phyloP scores from a whole-genome alignment of 2,329 filamentous ascomycete genomes.

The Scedosporium apiospermum region DNA sequence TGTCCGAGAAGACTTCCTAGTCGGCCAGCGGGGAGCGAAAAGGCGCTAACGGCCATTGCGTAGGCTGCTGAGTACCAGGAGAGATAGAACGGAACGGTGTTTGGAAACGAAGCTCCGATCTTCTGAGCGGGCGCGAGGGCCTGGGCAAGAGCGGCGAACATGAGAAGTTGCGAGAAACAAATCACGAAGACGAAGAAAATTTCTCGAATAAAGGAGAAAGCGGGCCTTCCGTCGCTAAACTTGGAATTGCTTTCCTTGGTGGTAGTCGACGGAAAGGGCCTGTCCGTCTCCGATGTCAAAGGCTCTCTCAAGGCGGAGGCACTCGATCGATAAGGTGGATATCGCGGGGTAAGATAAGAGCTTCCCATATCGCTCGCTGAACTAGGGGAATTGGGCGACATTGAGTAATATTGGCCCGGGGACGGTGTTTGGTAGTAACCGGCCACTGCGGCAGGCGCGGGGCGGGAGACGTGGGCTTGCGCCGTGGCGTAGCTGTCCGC shows the following conservation, averaged over 20 bases:
- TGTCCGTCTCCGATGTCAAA: neutral
- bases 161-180: slow-evolving; percentile 7
- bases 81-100: slow-evolving; percentile 31
- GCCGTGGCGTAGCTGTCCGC: neutral
- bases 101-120: slow-evolving; percentile 23
- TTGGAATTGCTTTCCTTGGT: neutral
- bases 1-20: slow-evolving; percentile 50
- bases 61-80: slow-evolving; percentile 51
- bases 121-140: slow-evolving; percentile 8
- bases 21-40: slow-evolving; percentile 46
- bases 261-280: neutral
- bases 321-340: neutral
- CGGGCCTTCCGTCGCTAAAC: neutral
- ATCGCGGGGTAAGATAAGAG: slow-evolving; percentile 2
- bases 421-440: neutral
- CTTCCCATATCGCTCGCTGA: neutral
- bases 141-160: slow-evolving; percentile 9
- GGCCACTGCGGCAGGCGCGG: neutral
- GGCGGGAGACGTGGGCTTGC: neutral
- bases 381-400: neutral
- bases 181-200: slow-evolving; percentile 9
- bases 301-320: neutral
- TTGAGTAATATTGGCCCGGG: neutral
- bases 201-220: slow-evolving; percentile 10
- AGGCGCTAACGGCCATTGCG: slow-evolving; percentile 43